These are phyloP conservation scores for Plectosphaerella sp. DNA, from an alignment of 2,329 filamentous ascomycete genomes.

Conservation along the genomic window DNA sequence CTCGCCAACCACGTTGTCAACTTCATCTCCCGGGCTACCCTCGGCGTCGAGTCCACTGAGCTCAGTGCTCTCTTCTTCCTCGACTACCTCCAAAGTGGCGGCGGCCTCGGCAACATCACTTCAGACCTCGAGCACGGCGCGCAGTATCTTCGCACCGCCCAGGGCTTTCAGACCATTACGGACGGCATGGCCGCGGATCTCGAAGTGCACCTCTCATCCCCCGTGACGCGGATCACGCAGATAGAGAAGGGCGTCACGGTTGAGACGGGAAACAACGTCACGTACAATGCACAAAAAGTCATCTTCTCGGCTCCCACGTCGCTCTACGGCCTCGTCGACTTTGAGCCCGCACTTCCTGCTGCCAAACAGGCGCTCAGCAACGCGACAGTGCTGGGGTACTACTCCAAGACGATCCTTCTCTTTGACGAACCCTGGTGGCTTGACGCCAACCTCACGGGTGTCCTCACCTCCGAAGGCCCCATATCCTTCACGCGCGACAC, in stretches of 20 bases:
- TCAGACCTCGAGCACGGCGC: constrained; percentile 2
- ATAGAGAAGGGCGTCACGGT: background rate
- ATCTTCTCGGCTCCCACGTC: background rate
- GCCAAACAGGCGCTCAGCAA: background rate
- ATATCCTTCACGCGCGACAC: constrained; percentile 41
- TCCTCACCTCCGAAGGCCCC: constrained; percentile 27
- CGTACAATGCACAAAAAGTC: background rate
- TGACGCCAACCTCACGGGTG: background rate
- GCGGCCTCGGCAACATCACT: constrained; percentile 12
- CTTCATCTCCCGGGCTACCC: constrained; percentile 17
- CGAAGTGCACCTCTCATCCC: background rate
- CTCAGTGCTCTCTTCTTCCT: constrained; percentile 16
- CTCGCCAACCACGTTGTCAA: constrained; percentile 7
- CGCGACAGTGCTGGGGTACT: background rate
- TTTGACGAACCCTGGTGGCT: background rate
- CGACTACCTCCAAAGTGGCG: constrained; percentile 15
- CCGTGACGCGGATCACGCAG: background rate
- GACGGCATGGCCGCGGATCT: background rate
- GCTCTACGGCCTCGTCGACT: background rate
- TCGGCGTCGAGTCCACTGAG: constrained; percentile 14
- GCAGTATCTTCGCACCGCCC: constrained; percentile 6
- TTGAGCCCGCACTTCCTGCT: background rate
- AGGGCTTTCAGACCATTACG: background rate
- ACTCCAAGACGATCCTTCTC: background rate
- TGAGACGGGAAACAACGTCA: background rate